Base-by-base conservation (phyloP, 1,139 yeast species). In the Magnusiomyces tetraspermus region DNA sequence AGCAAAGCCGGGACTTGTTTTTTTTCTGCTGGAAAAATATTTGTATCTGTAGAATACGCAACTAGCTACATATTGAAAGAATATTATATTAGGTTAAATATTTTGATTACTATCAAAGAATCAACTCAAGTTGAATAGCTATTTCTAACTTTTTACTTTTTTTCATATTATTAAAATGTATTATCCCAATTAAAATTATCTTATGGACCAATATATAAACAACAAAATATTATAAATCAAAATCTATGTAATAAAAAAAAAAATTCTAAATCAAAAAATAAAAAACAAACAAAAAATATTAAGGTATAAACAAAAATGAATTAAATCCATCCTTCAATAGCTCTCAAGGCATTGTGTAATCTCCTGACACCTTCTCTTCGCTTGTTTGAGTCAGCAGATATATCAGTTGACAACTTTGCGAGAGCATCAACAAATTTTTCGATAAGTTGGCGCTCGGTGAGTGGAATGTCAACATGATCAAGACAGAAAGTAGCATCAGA, bases 391-490 rank as follows among this genome's bases (percentile, higher is more conserved):
- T 90, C 96, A 52, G 86, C 68, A 52, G 87, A 83, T 86, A 90
- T 89, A 65, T 89, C 96, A 54, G 90, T 86, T 2, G 95, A 87
- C 56, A 90, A 76, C 61, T 94, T 75, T 23, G 94, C 83, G 54
- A 90, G 72, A 1, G 95, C 83, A 62, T 88, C 95, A 3, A 90
- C 85, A 48, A 90, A 80, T 67, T 87, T 83, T 64, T 89, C 96
- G 50, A 90, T 75, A 51, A 89, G 73, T 59, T 80, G 84, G 59
- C 85, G 85, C 65, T 89, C 96, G 57, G 83, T 83, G 0, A 77
- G 70, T 2, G 94, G 90, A 57, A 89, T 74, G 49, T 85, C 86
- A 56, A 89, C 70, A 54, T 79, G 80, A 49, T 82, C 80, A 63
- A 89, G 85, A 60, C 86, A 94, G 50, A 64, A 61, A 8, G 61